phyloP scores from a whole-genome alignment of 129 eudicot species.

The Saposhnikovia divaricata region DNA sequence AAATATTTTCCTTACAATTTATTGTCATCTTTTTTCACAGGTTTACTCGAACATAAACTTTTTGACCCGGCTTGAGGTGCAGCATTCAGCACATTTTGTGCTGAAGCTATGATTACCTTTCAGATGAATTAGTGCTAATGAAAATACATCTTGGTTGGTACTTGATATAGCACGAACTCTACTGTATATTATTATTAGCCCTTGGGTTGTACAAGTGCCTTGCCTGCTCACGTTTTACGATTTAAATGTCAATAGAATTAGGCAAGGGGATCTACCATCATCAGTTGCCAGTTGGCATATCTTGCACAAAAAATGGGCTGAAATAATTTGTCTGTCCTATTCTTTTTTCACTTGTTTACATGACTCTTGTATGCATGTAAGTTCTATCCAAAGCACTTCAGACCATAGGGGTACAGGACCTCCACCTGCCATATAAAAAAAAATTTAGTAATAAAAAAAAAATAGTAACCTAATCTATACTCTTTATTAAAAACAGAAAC shows the following conservation, averaged over 20 bases:
- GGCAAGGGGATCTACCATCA: not conserved
- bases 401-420: no score
- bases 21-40: not conserved
- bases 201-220: not conserved
- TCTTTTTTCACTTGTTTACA: no score
- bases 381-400: no score
- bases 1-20: not conserved
- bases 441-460: no score
- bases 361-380: no score
- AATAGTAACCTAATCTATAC: no score
- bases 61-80: not conserved
- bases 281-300: not conserved
- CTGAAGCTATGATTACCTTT: not conserved
- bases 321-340: not conserved
- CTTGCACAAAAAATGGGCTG: not conserved
- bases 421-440: no score
- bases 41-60: not conserved
- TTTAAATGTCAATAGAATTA: not conserved
- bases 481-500: no score
- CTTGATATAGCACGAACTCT: not conserved
- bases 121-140: not conserved
- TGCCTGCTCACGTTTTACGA: not conserved
- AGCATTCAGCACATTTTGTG: not conserved
- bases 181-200: slow-evolving; percentile 3
- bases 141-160: not conserved